Conservation (phyloP, 176 grass and related monocot genomes). For the Oryza officinalis region DNA sequence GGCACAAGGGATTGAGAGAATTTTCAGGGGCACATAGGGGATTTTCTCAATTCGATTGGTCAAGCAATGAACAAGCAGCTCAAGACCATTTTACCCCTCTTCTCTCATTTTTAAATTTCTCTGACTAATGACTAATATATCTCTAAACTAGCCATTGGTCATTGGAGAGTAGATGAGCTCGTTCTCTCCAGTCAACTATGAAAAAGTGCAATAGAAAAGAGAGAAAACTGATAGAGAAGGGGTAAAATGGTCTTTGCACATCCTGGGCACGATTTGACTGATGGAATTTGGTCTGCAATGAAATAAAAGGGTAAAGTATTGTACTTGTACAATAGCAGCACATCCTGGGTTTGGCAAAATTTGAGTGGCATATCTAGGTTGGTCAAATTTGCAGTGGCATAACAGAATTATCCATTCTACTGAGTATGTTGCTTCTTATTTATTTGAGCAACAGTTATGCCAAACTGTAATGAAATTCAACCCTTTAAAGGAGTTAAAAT, state of each 20-base stretch:
- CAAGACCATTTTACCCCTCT: background rate
- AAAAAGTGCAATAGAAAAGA: background rate
- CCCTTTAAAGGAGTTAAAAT: slow-evolving; percentile 5
- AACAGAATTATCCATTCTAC: background rate
- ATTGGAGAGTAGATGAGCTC: background rate
- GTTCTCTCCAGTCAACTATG: background rate
- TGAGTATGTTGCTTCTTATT: background rate
- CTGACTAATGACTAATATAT: background rate
- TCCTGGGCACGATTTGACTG: background rate
- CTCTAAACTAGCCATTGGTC: background rate
- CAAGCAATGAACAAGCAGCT: background rate
- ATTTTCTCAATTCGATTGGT: background rate
- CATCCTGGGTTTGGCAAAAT: background rate
- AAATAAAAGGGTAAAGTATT: background rate
- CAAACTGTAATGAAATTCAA: background rate
- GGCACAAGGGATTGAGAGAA: too few relatives aligned
- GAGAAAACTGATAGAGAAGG: background rate
- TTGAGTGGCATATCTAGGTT: background rate
- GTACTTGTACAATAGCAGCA: background rate
- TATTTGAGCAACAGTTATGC: background rate
- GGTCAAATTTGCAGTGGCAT: background rate
- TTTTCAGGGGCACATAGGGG: too few relatives aligned
- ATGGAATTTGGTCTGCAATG: background rate
- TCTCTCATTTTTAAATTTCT: background rate
- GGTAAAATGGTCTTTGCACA: background rate